Percentiles rank a stretch among this genome's conserved stretches.
Evolutionary conservation across 164 flowering plant species (phyloP).

Genomic region (Vitis riparia): DNA sequence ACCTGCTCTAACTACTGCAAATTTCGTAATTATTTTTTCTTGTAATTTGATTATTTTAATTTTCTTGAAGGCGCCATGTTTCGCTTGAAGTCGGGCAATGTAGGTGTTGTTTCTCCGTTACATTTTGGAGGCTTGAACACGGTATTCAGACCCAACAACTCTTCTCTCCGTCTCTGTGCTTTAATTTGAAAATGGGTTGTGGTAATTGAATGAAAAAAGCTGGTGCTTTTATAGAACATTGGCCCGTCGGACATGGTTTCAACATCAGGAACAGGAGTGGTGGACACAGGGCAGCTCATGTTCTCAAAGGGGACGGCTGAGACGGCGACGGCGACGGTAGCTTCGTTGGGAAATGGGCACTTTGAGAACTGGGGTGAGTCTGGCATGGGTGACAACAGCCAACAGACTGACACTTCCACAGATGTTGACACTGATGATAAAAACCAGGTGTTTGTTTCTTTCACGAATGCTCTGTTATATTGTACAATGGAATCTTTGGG

Average conservation of each 20-base stretch:
- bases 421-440: conserved; percentile 77
- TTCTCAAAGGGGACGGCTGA: conserved; percentile 29
- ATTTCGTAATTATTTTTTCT: too few relatives aligned
- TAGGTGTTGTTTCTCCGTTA: conserved; percentile 23
- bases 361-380: conserved; percentile 83
- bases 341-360: conserved; percentile 35
- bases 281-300: conserved; percentile 40
- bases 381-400: conserved; percentile 70
- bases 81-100: conserved; percentile 33
- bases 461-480: neutral
- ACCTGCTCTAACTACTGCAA: conserved; percentile 7
- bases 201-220: neutral
- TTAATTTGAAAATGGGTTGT: neutral
- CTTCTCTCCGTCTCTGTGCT: neutral
- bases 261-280: conserved; percentile 28
- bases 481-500: conserved; percentile 3
- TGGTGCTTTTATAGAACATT: conserved; percentile 17
- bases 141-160: conserved; percentile 22
- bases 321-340: conserved; percentile 12
- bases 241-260: conserved; percentile 27
- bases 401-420: conserved; percentile 82
- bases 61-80: conserved; percentile 34
- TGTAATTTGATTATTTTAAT: neutral
- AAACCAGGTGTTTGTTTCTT: conserved; percentile 43
- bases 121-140: conserved; percentile 46